Conservation (phyloP, 1,284 basidiomycete species). For the Trichosporon sp. region DNA sequence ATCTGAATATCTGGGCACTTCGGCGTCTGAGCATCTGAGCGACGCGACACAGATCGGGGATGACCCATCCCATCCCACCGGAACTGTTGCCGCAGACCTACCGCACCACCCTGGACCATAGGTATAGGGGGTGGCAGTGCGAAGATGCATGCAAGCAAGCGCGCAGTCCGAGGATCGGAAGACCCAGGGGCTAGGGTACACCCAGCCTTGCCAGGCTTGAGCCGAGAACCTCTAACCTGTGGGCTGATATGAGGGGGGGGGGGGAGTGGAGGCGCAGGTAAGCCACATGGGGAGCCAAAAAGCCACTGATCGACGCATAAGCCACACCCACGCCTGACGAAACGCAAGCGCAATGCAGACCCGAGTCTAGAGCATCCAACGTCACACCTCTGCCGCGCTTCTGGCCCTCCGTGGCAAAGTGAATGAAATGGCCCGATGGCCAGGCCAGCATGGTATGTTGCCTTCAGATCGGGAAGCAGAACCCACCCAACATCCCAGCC, state of each 20-base stretch:
- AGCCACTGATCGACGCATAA: slow-evolving; percentile 15
- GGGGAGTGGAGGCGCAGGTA: neutral
- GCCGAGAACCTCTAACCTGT: neutral
- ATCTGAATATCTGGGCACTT: neutral
- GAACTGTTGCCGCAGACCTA: no score
- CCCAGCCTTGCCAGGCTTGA: neutral
- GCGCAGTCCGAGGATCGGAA: neutral
- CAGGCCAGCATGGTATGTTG: neutral
- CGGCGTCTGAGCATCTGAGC: neutral
- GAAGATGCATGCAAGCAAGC: neutral
- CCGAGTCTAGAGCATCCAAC: neutral
- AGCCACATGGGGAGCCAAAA: slow-evolving; percentile 1
- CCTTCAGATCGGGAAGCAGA: neutral
- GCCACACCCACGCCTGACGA: neutral
- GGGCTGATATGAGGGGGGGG: neutral
- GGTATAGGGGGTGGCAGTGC: neutral
- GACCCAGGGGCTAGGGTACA: neutral
- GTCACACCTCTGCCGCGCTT: no score
- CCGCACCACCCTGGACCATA: no score
- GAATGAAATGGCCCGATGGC: no score
- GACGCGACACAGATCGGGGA: slow-evolving; percentile 1
- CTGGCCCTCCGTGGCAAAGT: no score
- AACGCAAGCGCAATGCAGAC: neutral
- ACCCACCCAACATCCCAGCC: neutral
- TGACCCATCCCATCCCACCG: neutral